These are phyloP conservation scores for Cytospora piceae DNA, from an alignment of 2,329 filamentous ascomycete genomes.

Conservation along the genomic window DNA sequence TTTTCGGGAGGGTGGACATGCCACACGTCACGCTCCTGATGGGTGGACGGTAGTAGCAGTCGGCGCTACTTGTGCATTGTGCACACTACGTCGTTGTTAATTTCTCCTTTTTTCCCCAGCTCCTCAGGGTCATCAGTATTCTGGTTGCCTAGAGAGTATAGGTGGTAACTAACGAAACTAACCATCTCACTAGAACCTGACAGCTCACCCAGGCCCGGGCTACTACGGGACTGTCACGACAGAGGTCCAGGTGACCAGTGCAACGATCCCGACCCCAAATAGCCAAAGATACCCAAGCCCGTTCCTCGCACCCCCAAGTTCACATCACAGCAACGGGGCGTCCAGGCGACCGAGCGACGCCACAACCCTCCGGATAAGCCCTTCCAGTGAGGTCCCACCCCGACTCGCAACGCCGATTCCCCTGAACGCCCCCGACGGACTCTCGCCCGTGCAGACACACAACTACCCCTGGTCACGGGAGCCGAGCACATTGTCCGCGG, in stretches of 20 bases:
- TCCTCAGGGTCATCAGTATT: background rate
- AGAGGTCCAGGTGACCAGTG: slow-evolving; percentile 52
- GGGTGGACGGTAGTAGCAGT: background rate
- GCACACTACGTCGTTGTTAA: background rate
- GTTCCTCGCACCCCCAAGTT: slow-evolving; percentile 26
- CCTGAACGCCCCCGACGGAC: slow-evolving; percentile 14
- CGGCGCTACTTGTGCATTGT: background rate
- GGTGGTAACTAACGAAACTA: slow-evolving; percentile 16
- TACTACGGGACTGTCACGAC: slow-evolving; percentile 58
- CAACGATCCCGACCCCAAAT: slow-evolving; percentile 22
- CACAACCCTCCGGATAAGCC: slow-evolving; percentile 3
- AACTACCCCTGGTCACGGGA: slow-evolving; percentile 28
- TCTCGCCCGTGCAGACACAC: slow-evolving; percentile 26
- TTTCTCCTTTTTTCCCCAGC: background rate
- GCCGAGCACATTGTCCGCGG: slow-evolving; percentile 6
- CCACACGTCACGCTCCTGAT: background rate
- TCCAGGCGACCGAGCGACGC: slow-evolving; percentile 11
- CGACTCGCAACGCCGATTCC: slow-evolving; percentile 20
- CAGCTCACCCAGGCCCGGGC: slow-evolving; percentile 33
- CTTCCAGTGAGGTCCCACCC: slow-evolving; percentile 28
- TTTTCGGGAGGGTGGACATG: background rate
- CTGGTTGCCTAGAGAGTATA: background rate
- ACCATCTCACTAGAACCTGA: slow-evolving; percentile 26
- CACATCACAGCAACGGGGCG: slow-evolving; percentile 32
- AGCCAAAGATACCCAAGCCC: slow-evolving; percentile 28